Evolutionary conservation across 768 basidiomycete species (phyloP), one percentile per base, ranked within the genome.

Genomic region (Porpolomopsis calyptriformis): DNA sequence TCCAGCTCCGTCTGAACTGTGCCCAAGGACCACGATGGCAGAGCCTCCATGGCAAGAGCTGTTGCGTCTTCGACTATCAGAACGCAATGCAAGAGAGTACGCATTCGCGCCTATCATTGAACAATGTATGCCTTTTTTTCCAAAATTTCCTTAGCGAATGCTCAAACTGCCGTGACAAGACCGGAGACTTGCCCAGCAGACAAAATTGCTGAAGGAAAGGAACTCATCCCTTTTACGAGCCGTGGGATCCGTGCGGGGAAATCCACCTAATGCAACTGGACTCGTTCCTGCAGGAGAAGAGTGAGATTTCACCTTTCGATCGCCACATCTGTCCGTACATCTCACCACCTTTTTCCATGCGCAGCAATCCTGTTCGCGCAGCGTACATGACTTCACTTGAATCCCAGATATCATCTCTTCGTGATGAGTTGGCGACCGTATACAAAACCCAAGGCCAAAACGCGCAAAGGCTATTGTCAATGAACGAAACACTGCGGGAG

Each of bases 361-460:
- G 47, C 55, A 90, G 85, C 52, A 86, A 90, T 60, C 82, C 89
- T 20, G 84, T 93, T 34, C 80, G 83, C 35, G 78, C 83, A 29
- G 91, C 91, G 12, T 90, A 94, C 63, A 80, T 93, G 62, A 70
- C 82, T 1, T 96, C 94, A 16, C 79, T 98, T 40, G 93, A 98
- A 63, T 82, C 85, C 3, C 92, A 97, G 59, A 86, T 98, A 61
- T 89, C 90, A 2, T 82, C 86, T 9, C 70, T 96, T 40, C 82
- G 93, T 26, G 85, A 88, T 54, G 94, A 98, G 62, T 74, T 97
- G 41, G 89, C 93, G 2, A 88, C 85, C 7, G 80, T 94, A 1
- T 99, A 98, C 71, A 93, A 94, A 63, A 88, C 90, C 0, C 93
- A 98, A 52, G 87, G 89, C 3, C 90, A 94, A 65, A 94, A 96